Evolutionary conservation across 768 basidiomycete species (phyloP), one percentile per base, ranked within the genome.

Genomic region (Lactarius tabidus): DNA sequence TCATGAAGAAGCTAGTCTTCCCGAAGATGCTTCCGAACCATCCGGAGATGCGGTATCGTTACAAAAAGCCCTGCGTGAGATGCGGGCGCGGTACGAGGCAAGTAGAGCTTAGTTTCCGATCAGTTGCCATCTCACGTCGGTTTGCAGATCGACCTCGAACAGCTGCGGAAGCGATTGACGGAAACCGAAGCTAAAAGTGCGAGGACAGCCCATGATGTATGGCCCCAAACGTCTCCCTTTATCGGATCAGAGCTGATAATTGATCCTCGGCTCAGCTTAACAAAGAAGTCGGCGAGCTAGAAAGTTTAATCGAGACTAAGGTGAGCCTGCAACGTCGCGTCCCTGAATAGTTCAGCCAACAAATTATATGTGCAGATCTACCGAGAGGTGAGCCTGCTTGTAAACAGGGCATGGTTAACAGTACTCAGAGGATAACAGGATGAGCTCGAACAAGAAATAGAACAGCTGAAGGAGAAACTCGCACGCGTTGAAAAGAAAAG

Each of bases 231-330:
- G 4, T 61, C 23, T 35, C 63, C 20, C 43, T n/a, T 35, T 26
- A 26, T 29, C n/a, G 52, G 48, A 36, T 33, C 29, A 2, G 35
- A 14, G 53, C 29, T 52, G 60, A 69, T 55, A 64, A 58, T 51
- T 52, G 67, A 20, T 39, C 58, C 54, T 57, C 28, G 58, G 67
- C 48, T 20, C 69, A 95, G 92, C 82, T 95, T 65, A 89, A 92
- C 76, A 91, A 93, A 71, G 94, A 98, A 77, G 90, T 98, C 58
- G 85, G 88, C 60, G 95, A 98, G 73, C 82, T 98, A 23, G 96
- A 98, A 75, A 83, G 88, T 43, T 80, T 99, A 48, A 87, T 98
- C n/a, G 96, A 99, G 74, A 84, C 91, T 60, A 98, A 97, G 85
- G 93, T 92, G 66, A 72, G 70, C 57, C n/a, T 48, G 26, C 10